These are phyloP conservation scores for Auriscalpium orientale DNA, from an alignment of 768 basidiomycete genomes.

Conservation along the genomic window DNA sequence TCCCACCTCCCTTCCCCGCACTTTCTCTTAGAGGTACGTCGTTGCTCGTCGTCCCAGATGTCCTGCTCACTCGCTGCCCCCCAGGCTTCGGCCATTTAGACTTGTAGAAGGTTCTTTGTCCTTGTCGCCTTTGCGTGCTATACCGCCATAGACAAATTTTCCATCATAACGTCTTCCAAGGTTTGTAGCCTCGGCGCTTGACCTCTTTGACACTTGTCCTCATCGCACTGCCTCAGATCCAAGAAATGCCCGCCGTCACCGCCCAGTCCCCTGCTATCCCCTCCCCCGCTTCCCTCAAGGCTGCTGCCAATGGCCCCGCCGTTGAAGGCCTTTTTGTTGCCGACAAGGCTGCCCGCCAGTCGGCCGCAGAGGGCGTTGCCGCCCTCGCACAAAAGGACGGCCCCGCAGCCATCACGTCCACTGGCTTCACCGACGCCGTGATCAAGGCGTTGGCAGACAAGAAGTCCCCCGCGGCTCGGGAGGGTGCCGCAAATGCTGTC, in stretches of 20 bases:
- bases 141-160: conserved; percentile 29
- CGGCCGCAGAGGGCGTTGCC: conserved; percentile 63
- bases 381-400: conserved; percentile 79
- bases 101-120: conserved; percentile 60
- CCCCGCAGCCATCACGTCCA: conserved; percentile 62
- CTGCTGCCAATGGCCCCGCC: conserved; percentile 37
- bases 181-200: conserved; percentile 24
- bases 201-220: conserved; percentile 1
- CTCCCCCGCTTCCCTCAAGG: conserved; percentile 68
- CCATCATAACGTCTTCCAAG: conserved; percentile 31
- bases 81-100: conserved; percentile 38
- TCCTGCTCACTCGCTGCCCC: not conserved
- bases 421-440: conserved; percentile 64
- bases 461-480: conserved; percentile 87
- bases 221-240: conserved; percentile 30
- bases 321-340: conserved; percentile 70
- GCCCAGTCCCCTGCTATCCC: conserved; percentile 54
- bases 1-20: conserved; percentile 29
- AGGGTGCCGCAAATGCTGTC: conserved; percentile 77
- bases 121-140: conserved; percentile 45
- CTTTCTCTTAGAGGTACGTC: conserved; percentile 28
- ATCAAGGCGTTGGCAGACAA: conserved; percentile 90
- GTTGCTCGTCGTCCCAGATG: conserved; percentile 14
- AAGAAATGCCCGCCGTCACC: conserved; percentile 77
- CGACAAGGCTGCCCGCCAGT: conserved; percentile 76